These are phyloP conservation scores for Amphicarpaea edgeworthii DNA, from an alignment of 306 rosid species.

Conservation along the genomic window DNA sequence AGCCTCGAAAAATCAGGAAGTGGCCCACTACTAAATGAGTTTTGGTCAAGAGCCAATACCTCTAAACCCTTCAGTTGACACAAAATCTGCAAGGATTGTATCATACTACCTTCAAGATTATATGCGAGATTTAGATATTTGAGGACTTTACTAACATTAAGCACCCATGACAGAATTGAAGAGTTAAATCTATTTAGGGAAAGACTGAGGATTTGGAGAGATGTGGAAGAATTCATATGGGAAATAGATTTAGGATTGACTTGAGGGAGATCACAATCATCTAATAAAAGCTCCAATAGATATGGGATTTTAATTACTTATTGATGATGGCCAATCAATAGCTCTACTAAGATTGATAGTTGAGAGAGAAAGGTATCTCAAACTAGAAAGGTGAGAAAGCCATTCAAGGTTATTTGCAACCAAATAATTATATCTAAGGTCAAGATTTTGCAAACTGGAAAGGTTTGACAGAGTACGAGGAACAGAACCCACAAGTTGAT, in stretches of 20 bases:
- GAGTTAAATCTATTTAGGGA: background rate
- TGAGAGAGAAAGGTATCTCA: constrained; percentile 18
- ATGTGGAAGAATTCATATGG: constrained; percentile 28
- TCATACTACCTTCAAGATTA: constrained; percentile 23
- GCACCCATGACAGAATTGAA: background rate
- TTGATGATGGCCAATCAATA: constrained; percentile 20
- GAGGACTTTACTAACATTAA: constrained; percentile 26
- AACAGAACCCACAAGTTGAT: background rate
- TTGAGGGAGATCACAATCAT: background rate
- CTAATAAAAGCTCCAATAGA: background rate
- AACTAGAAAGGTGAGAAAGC: constrained; percentile 36
- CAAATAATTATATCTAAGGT: background rate
- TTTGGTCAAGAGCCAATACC: background rate
- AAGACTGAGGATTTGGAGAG: constrained; percentile 18
- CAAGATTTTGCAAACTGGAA: constrained; percentile 8
- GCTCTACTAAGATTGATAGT: background rate
- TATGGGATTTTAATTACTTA: constrained; percentile 17
- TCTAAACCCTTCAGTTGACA: constrained; percentile 29
- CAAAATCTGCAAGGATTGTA: constrained; percentile 26
- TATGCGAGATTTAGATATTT: background rate
- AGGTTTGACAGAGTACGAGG: constrained; percentile 11
- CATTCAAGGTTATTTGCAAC: constrained; percentile 33
- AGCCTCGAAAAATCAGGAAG: constrained; percentile 23
- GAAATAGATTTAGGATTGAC: background rate
- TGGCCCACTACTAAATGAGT: constrained; percentile 6